A percentile compares a stretch with the other conserved stretches of the same genome.
Conservation (phyloP, 352 stramenopile genomes). For the Pythium dissimile region DNA sequence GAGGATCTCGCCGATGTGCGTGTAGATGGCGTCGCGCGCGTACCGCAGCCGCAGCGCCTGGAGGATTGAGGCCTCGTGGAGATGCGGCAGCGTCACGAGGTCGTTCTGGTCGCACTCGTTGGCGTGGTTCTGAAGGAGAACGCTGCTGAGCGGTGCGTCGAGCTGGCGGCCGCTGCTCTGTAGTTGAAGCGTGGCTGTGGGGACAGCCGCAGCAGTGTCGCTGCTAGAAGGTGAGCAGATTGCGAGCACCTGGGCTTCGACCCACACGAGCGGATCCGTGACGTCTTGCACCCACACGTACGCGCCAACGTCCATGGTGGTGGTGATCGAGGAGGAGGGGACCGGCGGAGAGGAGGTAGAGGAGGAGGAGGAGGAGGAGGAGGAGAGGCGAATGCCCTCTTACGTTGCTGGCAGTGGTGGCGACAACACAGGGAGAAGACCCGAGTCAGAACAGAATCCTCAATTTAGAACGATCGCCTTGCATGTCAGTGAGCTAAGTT, state of each 20-base stretch:
- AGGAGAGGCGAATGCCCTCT: no score
- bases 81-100: conserved; percentile 75
- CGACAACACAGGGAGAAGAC: no score
- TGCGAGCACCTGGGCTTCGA: conserved; percentile 30
- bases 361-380: no score
- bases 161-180: conserved; percentile 3
- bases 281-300: conserved; percentile 70
- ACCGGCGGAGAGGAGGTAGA: not conserved
- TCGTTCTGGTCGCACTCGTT: conserved; percentile 68
- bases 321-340: not conserved
- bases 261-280: conserved; percentile 52
- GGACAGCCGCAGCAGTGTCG: not conserved
- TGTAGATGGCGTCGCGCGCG: conserved; percentile 83
- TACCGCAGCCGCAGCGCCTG: conserved; percentile 76
- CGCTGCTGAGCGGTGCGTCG: conserved; percentile 51
- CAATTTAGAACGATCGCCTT: no score
- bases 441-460: no score
- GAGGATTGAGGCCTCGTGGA: conserved; percentile 84
- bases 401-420: no score
- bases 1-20: conserved; percentile 81
- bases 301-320: conserved; percentile 64
- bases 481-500: no score
- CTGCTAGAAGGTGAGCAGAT: not conserved
- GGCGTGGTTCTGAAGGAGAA: conserved; percentile 64
- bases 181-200: conserved; percentile 7